Evolutionary conservation across 1,284 basidiomycete genomes (phyloP), one percentile per base, ranked within the genome.

Genomic region (Hemileia vastatrix): DNA sequence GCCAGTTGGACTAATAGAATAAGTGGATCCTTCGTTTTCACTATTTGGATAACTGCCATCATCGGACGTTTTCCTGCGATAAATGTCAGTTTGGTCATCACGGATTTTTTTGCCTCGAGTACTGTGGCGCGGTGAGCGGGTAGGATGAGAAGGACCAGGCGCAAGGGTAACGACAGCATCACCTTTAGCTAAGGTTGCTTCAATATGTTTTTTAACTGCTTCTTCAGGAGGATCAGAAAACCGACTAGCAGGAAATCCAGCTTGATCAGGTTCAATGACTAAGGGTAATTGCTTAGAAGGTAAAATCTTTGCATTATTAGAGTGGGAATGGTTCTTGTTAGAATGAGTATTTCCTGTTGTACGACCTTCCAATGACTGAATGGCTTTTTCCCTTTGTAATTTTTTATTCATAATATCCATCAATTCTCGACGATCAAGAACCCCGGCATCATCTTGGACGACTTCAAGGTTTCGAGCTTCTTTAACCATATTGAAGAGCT

Each of bases 201-300:
- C 86, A 54, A 92, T 86, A 72, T 91, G 88, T 67, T 86, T 84
- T 67, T 87, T 82, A 3, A 87, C 88, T 65, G 85, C 81, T n/a
- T 85, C 86, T 64, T 92, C 90, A 67, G 91, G 87, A 4, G 90
- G 90, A 73, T 92, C 90, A 83, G 88, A 85, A 71, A 93, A 93
- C 71, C 92, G 90, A 4, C 88, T 90, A 0, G 81, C 80, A 6
- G 82, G 82, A 19, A 82, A 82, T 8, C 36, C 50, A 24, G n/a
- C 18, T 4, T 21, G 8, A 5, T 27, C 36, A 21, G 8, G 6
- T 19, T 27, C 36, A 33, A 24, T n/a, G n/a, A n/a, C n/a, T n/a
- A n/a, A n/a, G n/a, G n/a, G n/a, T n/a, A n/a, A n/a, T n/a, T n/a
- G n/a, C n/a, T n/a, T n/a, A n/a, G n/a, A n/a, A n/a, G n/a, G n/a